A percentile compares a stretch with the other conserved stretches of the same genome.
These are phyloP conservation scores for Sideroxylon spinosum DNA, from an alignment of 179 eudicot species.

Conservation along the genomic window DNA sequence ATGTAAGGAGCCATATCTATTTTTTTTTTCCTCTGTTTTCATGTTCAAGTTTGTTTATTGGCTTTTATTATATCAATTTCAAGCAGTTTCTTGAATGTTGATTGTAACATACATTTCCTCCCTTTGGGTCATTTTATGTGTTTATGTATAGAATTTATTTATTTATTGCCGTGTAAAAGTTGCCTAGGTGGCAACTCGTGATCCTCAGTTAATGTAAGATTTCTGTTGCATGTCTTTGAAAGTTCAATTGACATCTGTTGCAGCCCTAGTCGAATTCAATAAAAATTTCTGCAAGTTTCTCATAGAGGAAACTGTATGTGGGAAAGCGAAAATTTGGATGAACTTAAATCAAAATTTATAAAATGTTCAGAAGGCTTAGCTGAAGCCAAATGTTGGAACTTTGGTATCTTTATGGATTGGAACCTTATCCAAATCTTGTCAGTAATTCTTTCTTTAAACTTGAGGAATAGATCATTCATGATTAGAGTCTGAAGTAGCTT, in stretches of 20 bases:
- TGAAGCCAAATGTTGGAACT: not conserved
- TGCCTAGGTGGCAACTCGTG: not conserved
- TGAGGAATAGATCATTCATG: not conserved
- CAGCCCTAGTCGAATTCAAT: not conserved
- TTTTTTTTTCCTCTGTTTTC: not conserved
- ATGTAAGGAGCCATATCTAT: conserved; percentile 37
- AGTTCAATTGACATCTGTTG: not conserved
- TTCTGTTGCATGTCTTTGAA: too few relatives aligned
- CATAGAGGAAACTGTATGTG: not conserved
- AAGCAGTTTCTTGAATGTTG: not conserved
- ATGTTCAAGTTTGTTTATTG: not conserved
- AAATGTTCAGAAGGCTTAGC: not conserved
- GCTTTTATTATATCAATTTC: not conserved
- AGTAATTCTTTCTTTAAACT: not conserved
- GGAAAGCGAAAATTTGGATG: not conserved
- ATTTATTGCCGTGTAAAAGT: conserved; percentile 8
- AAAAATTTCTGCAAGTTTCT: not conserved
- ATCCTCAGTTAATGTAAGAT: too few relatives aligned
- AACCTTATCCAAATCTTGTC: not conserved
- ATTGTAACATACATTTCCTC: not conserved
- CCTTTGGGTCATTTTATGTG: not conserved
- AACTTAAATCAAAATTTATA: not conserved
- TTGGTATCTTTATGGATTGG: not conserved
- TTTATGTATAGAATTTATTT: conserved; percentile 1
- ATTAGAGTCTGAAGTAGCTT: not conserved